These are phyloP conservation scores for Sclerotinia sclerotiorum DNA, from an alignment of 2,329 filamentous ascomycete genomes.

Conservation along the genomic window DNA sequence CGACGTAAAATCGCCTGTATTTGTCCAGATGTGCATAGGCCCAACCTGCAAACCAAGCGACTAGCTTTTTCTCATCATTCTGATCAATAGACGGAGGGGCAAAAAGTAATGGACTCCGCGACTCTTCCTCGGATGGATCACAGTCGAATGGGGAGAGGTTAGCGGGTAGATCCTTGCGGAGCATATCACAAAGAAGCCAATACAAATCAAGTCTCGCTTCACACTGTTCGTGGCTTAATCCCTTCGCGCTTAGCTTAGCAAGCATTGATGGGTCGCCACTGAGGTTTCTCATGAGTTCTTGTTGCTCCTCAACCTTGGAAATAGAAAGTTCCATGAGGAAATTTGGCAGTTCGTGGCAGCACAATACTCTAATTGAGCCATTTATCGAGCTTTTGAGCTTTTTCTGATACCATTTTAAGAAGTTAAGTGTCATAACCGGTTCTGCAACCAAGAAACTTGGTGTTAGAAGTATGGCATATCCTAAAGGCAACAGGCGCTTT, in stretches of 20 bases:
- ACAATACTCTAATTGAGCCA: slow-evolving; percentile 30
- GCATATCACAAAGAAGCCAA: slow-evolving; percentile 25
- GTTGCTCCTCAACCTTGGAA: slow-evolving; percentile 35
- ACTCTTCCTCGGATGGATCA: slow-evolving; percentile 24
- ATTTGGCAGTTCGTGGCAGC: slow-evolving; percentile 32
- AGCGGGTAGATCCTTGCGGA: slow-evolving; percentile 22
- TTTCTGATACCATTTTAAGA: slow-evolving; percentile 47
- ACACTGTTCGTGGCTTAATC: slow-evolving; percentile 34
- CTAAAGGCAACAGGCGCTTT: slow-evolving; percentile 48
- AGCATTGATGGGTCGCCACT: slow-evolving; percentile 34
- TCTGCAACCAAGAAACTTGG: slow-evolving; percentile 52
- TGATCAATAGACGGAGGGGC: slow-evolving; percentile 51
- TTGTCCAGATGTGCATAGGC: slow-evolving; percentile 49
- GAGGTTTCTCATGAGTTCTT: slow-evolving; percentile 30
- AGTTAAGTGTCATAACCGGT: slow-evolving; percentile 42
- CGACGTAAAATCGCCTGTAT: slow-evolving; percentile 55
- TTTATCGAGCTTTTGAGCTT: slow-evolving; percentile 26
- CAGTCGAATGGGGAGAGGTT: slow-evolving; percentile 23
- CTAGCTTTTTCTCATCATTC: slow-evolving; percentile 61
- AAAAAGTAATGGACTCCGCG: slow-evolving; percentile 46
- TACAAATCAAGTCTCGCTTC: slow-evolving; percentile 32
- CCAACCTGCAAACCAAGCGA: slow-evolving; percentile 65
- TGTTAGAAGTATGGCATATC: slow-evolving; percentile 49
- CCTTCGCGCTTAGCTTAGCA: slow-evolving; percentile 29
- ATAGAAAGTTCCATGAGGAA: slow-evolving; percentile 38